Percentiles rank a stretch among this genome's conserved stretches.
phyloP scores from a whole-genome alignment of 2,329 filamentous ascomycete species.

The Macrophomina pseudophaseolina region DNA sequence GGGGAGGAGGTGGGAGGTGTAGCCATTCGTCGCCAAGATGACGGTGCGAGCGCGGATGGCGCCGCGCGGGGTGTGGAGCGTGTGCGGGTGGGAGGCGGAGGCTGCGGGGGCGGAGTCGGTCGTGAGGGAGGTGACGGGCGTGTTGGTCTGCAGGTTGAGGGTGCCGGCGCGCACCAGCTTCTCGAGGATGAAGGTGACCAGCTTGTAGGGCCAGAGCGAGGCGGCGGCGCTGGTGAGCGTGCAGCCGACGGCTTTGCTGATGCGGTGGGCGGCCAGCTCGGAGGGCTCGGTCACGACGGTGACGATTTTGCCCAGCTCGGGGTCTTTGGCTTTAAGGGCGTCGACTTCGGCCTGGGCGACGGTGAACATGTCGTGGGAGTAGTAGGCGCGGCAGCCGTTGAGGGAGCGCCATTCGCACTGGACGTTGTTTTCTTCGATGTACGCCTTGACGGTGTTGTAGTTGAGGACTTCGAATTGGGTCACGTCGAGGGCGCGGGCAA shows the following conservation, averaged over 20 bases:
- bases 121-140: slow-evolving; percentile 59
- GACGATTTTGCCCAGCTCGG: slow-evolving; percentile 59
- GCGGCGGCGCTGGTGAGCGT: slow-evolving; percentile 69
- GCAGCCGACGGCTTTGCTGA: slow-evolving; percentile 58
- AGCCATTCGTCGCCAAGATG: slow-evolving; percentile 82
- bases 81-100: slow-evolving; percentile 30
- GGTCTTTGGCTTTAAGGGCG: slow-evolving; percentile 56
- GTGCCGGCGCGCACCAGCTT: slow-evolving; percentile 54
- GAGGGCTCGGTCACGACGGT: slow-evolving; percentile 47
- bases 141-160: slow-evolving; percentile 78
- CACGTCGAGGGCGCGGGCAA: slow-evolving; percentile 63
- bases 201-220: slow-evolving; percentile 82
- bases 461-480: slow-evolving; percentile 75
- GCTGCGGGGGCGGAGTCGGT: slow-evolving; percentile 30
- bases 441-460: slow-evolving; percentile 62
- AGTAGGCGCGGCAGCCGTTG: slow-evolving; percentile 68
- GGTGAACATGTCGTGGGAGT: slow-evolving; percentile 60
- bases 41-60: slow-evolving; percentile 66
- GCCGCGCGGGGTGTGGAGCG: slow-evolving; percentile 72
- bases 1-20: slow-evolving; percentile 77
- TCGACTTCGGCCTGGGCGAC: slow-evolving; percentile 58
- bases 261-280: slow-evolving; percentile 58
- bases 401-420: slow-evolving; percentile 72
- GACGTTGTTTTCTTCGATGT: slow-evolving; percentile 64
- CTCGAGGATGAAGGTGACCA: slow-evolving; percentile 74